phyloP scores from a whole-genome alignment of 2,329 filamentous ascomycete species.

The Tolypocladium tundrense region DNA sequence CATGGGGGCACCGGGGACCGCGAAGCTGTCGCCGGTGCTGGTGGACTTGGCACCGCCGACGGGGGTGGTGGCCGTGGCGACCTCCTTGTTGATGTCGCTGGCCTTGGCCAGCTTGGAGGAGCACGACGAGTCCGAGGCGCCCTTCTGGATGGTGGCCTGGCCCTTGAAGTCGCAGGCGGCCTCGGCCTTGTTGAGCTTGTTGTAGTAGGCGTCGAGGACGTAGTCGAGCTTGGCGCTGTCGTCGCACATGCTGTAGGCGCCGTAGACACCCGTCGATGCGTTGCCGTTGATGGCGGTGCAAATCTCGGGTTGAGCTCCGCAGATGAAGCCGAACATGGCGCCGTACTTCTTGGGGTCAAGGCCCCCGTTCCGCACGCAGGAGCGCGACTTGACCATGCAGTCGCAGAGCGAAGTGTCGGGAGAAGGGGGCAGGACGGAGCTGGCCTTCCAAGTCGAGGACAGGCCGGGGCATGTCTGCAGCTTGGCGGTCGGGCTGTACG shows the following conservation, averaged over 20 bases:
- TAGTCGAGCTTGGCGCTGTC: conserved; percentile 60
- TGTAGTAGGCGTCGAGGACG: conserved; percentile 65
- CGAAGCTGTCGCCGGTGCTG: conserved; percentile 21
- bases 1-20: conserved; percentile 24
- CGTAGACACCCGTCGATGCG: conserved; percentile 45
- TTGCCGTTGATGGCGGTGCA: conserved; percentile 57
- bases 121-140: conserved; percentile 43
- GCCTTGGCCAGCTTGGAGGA: conserved; percentile 49
- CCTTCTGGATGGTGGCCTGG: conserved; percentile 45
- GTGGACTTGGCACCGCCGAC: conserved; percentile 10
- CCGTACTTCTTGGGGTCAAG: conserved; percentile 50
- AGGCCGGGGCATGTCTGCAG: conserved; percentile 61
- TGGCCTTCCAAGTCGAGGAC: conserved; percentile 51
- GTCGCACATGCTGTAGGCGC: conserved; percentile 69
- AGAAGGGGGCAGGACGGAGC: conserved; percentile 63
- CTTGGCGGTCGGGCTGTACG: conserved; percentile 67
- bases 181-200: conserved; percentile 38
- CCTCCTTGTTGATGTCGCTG: conserved; percentile 41
- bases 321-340: conserved; percentile 65
- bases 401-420: conserved; percentile 71
- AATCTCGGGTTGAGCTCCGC: conserved; percentile 42
- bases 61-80: conserved; percentile 34
- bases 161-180: conserved; percentile 63
- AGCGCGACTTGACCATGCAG: conserved; percentile 71
- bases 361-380: conserved; percentile 54